These are phyloP conservation scores for Meyerozyma smithsonii DNA, from an alignment of 1,139 yeast genomes.

Conservation along the genomic window DNA sequence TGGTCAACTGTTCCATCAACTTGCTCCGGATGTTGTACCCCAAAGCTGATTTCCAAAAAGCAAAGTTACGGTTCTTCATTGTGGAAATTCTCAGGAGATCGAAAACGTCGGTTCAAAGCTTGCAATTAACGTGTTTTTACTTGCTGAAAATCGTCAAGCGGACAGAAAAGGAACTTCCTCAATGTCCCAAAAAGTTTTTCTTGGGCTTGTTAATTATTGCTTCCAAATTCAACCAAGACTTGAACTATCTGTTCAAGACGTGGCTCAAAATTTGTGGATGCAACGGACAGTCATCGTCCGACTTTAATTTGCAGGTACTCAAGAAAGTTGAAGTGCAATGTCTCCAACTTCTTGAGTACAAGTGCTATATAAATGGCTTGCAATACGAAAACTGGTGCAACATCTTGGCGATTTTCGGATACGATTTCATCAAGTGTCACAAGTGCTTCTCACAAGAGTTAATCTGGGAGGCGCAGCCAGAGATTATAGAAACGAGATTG, in stretches of 20 bases:
- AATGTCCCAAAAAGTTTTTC: conserved; percentile 63
- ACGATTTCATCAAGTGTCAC: conserved; percentile 30
- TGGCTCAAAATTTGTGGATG: conserved; percentile 77
- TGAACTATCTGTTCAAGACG: conserved; percentile 62
- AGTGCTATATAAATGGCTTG: conserved; percentile 45
- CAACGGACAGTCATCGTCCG: conserved; percentile 11
- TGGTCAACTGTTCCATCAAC: conserved; percentile 35
- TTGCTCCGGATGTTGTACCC: conserved; percentile 33
- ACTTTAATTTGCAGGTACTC: conserved; percentile 37
- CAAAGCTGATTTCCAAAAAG: neutral
- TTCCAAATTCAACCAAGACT: conserved; percentile 69
- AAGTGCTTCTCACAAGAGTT: conserved; percentile 13
- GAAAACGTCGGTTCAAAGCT: conserved; percentile 57
- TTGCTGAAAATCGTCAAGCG: conserved; percentile 41
- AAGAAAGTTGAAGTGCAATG: conserved; percentile 51
- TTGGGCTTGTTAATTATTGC: conserved; percentile 65
- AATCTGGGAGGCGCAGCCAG: conserved; percentile 25
- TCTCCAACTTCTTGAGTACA: conserved; percentile 51
- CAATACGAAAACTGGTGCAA: conserved; percentile 56
- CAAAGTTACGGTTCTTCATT: conserved; percentile 41
- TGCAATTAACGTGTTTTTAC: conserved; percentile 66
- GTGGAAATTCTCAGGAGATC: conserved; percentile 67
- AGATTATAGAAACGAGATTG: conserved; percentile 19
- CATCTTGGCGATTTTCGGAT: conserved; percentile 39
- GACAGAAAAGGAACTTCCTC: conserved; percentile 13